Evolutionary conservation across 2,329 filamentous ascomycete genomes (phyloP).

Genomic region (Zelopaecilomyces penicillatus): DNA sequence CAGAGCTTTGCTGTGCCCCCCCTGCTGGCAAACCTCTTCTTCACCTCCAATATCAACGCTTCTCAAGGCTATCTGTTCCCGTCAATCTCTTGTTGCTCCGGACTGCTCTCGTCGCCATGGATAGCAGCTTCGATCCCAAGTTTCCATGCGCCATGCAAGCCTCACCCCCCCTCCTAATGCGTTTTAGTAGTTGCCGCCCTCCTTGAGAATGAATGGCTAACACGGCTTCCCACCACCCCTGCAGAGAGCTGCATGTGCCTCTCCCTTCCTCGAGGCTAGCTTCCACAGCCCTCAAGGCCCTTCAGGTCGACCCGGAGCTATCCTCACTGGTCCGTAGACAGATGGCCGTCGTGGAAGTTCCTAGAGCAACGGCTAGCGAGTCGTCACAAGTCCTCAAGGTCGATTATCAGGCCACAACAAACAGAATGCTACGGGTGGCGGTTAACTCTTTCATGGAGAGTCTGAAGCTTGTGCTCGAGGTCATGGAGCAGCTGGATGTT

Average conservation of each 20-base stretch:
- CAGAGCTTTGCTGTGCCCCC: too few relatives aligned
- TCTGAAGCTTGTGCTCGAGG: slow-evolving; percentile 70
- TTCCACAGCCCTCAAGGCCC: slow-evolving; percentile 61
- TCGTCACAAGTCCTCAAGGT: slow-evolving; percentile 52
- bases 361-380: slow-evolving; percentile 12
- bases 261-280: slow-evolving; percentile 76
- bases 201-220: slow-evolving; percentile 1
- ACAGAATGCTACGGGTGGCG: slow-evolving; percentile 91
- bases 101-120: slow-evolving; percentile 3
- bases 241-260: slow-evolving; percentile 66
- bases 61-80: too few relatives aligned
- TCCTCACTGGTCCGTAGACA: slow-evolving; percentile 72
- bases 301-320: slow-evolving; percentile 82
- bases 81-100: too few relatives aligned
- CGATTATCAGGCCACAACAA: slow-evolving; percentile 80
- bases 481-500: slow-evolving; percentile 84
- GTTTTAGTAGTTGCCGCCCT: slow-evolving; percentile 7
- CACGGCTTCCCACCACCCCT: slow-evolving; percentile 2
- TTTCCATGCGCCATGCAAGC: slow-evolving; percentile 59
- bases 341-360: slow-evolving; percentile 47
- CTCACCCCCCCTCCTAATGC: slow-evolving; percentile 9
- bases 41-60: too few relatives aligned
- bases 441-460: slow-evolving; percentile 97
- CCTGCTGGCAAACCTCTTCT: too few relatives aligned
- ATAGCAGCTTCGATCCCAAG: slow-evolving; percentile 30